Percentiles rank a stretch among this genome's conserved stretches.
These are phyloP conservation scores for Hanseniaspora hatyaiensis DNA, from an alignment of 805 yeast species.

Conservation along the genomic window DNA sequence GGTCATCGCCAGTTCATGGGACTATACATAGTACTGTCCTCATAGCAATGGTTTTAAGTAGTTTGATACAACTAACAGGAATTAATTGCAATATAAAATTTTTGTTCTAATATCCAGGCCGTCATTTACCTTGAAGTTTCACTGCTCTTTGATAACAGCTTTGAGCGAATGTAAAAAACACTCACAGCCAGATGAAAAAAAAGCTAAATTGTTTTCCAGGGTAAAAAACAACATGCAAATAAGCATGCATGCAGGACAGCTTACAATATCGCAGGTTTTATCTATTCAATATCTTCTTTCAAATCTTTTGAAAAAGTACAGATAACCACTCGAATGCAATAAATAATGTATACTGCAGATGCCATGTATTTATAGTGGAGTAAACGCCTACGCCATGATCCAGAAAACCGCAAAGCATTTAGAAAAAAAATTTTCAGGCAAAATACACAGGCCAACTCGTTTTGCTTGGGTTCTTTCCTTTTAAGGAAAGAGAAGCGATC, in stretches of 20 bases:
- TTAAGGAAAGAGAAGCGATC: too few relatives aligned
- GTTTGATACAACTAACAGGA: conserved; percentile 12
- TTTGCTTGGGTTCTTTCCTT: too few relatives aligned
- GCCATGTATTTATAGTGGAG: too few relatives aligned
- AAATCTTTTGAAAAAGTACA: too few relatives aligned
- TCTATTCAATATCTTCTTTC: neutral
- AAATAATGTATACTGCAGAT: too few relatives aligned
- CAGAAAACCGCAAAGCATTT: too few relatives aligned
- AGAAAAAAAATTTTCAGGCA: too few relatives aligned
- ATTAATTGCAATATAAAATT: neutral
- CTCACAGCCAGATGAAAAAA: neutral
- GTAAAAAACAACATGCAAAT: neutral
- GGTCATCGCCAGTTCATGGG: conserved; percentile 98
- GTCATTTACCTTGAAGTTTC: neutral
- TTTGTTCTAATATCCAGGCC: neutral
- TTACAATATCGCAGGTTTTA: neutral
- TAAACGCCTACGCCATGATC: too few relatives aligned
- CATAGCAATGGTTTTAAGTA: conserved; percentile 90
- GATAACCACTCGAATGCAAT: too few relatives aligned
- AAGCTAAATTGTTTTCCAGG: neutral
- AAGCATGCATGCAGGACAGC: neutral
- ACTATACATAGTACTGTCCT: conserved; percentile 22
- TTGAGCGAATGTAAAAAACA: too few relatives aligned
- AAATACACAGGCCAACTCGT: too few relatives aligned
- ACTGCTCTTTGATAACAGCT: too few relatives aligned